A percentile compares a stretch with the other conserved stretches of the same genome.
These are phyloP conservation scores for Scheffersomyces lignicola DNA, from an alignment of 1,139 yeast genomes.

Conservation along the genomic window DNA sequence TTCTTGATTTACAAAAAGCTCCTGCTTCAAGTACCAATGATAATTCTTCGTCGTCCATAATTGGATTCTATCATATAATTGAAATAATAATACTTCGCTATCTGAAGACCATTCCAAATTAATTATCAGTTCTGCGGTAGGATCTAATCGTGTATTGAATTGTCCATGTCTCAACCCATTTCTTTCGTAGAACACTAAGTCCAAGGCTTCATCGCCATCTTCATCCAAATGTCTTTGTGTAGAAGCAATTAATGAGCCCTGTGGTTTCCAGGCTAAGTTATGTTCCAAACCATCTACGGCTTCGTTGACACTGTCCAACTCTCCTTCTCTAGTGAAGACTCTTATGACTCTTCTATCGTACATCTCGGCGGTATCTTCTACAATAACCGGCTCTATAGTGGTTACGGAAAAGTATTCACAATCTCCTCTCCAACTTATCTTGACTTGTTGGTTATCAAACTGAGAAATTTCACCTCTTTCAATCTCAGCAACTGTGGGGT, in stretches of 20 bases:
- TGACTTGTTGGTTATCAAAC: slow-evolving; percentile 46
- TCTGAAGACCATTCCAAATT: slow-evolving; percentile 78
- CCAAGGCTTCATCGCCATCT: slow-evolving; percentile 49
- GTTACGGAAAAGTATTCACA: slow-evolving; percentile 78
- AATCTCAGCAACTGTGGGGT: slow-evolving; percentile 84
- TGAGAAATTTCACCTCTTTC: slow-evolving; percentile 66
- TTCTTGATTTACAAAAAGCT: slow-evolving; percentile 42
- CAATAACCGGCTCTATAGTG: slow-evolving; percentile 53
- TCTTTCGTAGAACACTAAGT: slow-evolving; percentile 81
- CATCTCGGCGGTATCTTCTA: slow-evolving; percentile 39
- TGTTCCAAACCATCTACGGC: slow-evolving; percentile 84
- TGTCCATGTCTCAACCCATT: slow-evolving; percentile 93
- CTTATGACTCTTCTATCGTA: slow-evolving; percentile 74
- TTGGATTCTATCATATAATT: slow-evolving; percentile 61
- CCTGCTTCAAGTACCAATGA: slow-evolving; percentile 94
- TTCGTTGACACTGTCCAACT: slow-evolving; percentile 81
- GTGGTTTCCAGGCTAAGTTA: slow-evolving; percentile 83
- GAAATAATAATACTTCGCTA: slow-evolving; percentile 76
- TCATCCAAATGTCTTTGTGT: slow-evolving; percentile 61
- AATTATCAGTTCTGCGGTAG: slow-evolving; percentile 45
- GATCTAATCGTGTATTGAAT: slow-evolving; percentile 65
- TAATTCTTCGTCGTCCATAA: slow-evolving; percentile 92
- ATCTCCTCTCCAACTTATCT: slow-evolving; percentile 93
- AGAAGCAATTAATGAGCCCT: slow-evolving; percentile 84
- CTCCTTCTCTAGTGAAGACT: slow-evolving; percentile 79